Base-by-base conservation (phyloP, 2,329 filamentous ascomycete genomes). In the Alternaria solani region DNA sequence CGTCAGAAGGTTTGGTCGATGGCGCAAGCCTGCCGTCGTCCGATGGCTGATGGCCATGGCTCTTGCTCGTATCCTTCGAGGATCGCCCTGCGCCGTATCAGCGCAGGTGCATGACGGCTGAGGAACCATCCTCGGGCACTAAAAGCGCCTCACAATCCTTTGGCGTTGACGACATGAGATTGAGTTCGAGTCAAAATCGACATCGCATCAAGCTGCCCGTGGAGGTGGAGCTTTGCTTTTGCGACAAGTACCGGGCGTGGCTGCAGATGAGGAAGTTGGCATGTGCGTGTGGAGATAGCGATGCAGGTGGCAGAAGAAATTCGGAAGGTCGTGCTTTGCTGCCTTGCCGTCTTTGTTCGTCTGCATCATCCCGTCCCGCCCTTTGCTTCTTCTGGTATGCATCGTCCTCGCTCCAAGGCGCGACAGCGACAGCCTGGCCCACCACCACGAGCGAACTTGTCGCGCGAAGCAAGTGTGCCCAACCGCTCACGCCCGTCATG, bases 101-200 rank as follows among this genome's bases (percentile, higher is more conserved):
- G 38, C 57, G 46, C 55, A 53, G 47, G 20, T 56, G 64, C 62
- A 59, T 54, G 39, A 66, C 55, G 53, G 61, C 59, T 61, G 63
- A 57, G 60, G 46, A 58, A 61, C 61, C 57, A 59, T 52, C 47
- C 47, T 64, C 69, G 69, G 70, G 69, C 70, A 68, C 72, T 74
- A 75, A 66, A 58, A 67, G 59, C 74, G 72, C 73, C 70, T 70
- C 70, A 63, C 65, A 63, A 71, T 75, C 68, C 74, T 72, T 62
- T 64, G 53, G 66, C 65, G 61, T 61, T 64, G 57, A 59, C 46
- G 55, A 61, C 57, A 61, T 59, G 53, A 60, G 34, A 64, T 62
- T 61, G 72, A 66, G 60, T 62, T 61, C 58, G 55, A 59, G 61
- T 51, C 65, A 70, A 72, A 64, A 57, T 57, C 58, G 60, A 69